Evolutionary conservation across 2,329 filamentous ascomycete genomes (phyloP), one percentile per base, ranked within the genome.

Genomic region (Coniochaeta sp.): DNA sequence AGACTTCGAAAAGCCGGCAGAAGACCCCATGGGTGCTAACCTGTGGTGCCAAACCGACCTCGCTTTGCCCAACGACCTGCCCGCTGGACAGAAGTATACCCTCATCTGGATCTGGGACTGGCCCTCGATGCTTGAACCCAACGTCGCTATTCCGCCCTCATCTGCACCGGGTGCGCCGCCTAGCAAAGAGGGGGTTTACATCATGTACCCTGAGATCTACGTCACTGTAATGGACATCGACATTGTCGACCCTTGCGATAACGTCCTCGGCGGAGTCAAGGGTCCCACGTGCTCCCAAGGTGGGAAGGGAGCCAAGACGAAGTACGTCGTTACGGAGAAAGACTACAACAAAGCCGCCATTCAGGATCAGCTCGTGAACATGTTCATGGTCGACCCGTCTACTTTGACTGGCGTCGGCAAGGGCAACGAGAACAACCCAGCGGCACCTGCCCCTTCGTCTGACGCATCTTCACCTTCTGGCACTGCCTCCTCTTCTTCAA

Each of bases 71-170:
- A 63, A 73, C 5, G 79, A 87, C 59, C 72, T 82, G 46, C 67
- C 77, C n/a, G 67, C 74, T 9, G 82, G 83, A 42, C 79, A 83
- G 27, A 77, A 78, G 26, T 89, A 91, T 66, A 92, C 90, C 3
- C 71, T 96, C 49, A 95, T 96, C 75, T 97, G 92, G 92, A 86
- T 96, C 45, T 97, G 94, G 94, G 87, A 95, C 67, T 99, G 91
- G 89, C 85, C 86, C 3, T 85, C 81, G 13, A 73, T 82, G 63
- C 65, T 57, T 31, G 64, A 67, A 14, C 63, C 61, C 18, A 72
- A 69, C 46, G 63, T 63, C 13, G 55, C 57, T n/a, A 57, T 61
- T 9, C 51, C 61, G 4, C 61, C 45, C 3, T 47, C 45, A 4
- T 47, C 45, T n/a, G 45, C 45, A 6, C 45, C 45, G 9, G 45